phyloP scores from a whole-genome alignment of 768 basidiomycete species.

The Calocybe cyanea region DNA sequence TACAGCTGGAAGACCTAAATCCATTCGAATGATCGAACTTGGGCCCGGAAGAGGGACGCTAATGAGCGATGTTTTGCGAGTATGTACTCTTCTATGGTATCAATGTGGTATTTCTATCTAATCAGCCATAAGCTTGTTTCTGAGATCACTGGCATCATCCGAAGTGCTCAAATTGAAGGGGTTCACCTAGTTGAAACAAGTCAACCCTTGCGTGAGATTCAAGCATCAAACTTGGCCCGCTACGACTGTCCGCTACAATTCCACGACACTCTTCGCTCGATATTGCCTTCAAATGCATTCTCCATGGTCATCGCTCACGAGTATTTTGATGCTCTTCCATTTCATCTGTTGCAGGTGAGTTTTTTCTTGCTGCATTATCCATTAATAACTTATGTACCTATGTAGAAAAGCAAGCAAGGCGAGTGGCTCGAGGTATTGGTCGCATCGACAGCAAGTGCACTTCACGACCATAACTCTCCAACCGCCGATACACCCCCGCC shows the following conservation, averaged over 20 bases:
- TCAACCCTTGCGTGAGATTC: conserved; percentile 56
- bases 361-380: neutral
- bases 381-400: neutral
- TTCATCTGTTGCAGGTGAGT: conserved; percentile 81
- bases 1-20: conserved; percentile 39
- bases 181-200: conserved; percentile 86
- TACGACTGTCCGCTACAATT: conserved; percentile 47
- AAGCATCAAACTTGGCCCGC: conserved; percentile 46
- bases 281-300: conserved; percentile 51
- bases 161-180: conserved; percentile 30
- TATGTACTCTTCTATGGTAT: conserved; percentile 31
- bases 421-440: conserved; percentile 90
- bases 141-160: conserved; percentile 38
- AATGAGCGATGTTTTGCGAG: conserved; percentile 84
- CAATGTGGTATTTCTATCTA: neutral
- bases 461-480: neutral
- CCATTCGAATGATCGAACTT: conserved; percentile 79
- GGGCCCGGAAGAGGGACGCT: conserved; percentile 94
- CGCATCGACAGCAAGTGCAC: conserved; percentile 28
- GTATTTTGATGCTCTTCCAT: conserved; percentile 95
- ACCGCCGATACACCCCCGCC: neutral
- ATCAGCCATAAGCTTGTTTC: conserved; percentile 41
- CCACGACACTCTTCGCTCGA: conserved; percentile 70
- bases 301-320: conserved; percentile 94
- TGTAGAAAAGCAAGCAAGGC: conserved; percentile 59